A percentile compares a stretch with the other conserved stretches of the same genome.
phyloP scores from a whole-genome alignment of 441 rosid genomes.

The Theobroma grandiflorum region DNA sequence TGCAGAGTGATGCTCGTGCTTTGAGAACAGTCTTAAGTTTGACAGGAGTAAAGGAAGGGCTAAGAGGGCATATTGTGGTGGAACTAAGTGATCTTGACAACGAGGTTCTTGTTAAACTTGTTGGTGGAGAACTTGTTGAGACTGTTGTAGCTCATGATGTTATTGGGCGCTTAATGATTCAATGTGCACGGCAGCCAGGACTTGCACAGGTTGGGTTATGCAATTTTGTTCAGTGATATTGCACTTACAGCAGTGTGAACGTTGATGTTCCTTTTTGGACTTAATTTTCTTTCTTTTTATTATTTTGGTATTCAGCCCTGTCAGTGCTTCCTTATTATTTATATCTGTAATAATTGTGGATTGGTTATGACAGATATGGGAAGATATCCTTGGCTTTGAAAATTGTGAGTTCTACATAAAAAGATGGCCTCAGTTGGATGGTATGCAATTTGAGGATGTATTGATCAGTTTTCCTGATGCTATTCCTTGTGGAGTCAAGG shows the following conservation, averaged over 20 bases:
- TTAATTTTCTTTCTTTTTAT: slow-evolving; percentile 4
- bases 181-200: slow-evolving; percentile 85
- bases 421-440: slow-evolving; percentile 74
- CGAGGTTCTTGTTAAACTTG: slow-evolving; percentile 83
- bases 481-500: slow-evolving; percentile 83
- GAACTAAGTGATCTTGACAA: slow-evolving; percentile 82
- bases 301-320: slow-evolving; percentile 19
- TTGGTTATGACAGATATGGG: slow-evolving; percentile 69
- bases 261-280: slow-evolving; percentile 20
- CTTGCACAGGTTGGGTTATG: slow-evolving; percentile 68
- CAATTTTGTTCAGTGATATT: slow-evolving; percentile 13
- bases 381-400: slow-evolving; percentile 81
- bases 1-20: slow-evolving; percentile 85
- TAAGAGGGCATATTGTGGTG: slow-evolving; percentile 78
- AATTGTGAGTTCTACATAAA: slow-evolving; percentile 79
- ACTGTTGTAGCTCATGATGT: slow-evolving; percentile 88
- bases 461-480: slow-evolving; percentile 79
- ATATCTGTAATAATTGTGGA: slow-evolving; percentile 31
- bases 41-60: slow-evolving; percentile 78
- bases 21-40: slow-evolving; percentile 78
- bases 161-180: slow-evolving; percentile 84
- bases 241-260: neutral
- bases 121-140: slow-evolving; percentile 79
- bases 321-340: slow-evolving; percentile 10
- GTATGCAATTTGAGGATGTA: slow-evolving; percentile 75